Evolutionary conservation across 345 rosid species (phyloP).

Genomic region (Nasturtium officinale): DNA sequence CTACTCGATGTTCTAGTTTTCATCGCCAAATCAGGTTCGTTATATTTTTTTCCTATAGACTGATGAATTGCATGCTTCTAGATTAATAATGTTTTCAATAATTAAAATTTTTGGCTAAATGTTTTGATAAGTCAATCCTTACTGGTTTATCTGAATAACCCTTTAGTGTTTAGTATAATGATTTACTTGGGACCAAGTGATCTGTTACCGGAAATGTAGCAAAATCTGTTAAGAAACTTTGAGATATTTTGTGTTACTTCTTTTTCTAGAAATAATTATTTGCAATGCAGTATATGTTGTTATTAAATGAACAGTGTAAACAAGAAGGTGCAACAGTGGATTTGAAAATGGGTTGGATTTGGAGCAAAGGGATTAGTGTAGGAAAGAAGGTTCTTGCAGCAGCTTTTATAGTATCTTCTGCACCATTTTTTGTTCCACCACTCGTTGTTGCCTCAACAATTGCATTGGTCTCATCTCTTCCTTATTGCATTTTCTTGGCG

Average conservation of each 20-base stretch:
- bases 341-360: slow-evolving; percentile 54
- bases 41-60: background rate
- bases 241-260: background rate
- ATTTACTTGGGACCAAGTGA: background rate
- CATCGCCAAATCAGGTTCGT: slow-evolving; percentile 30
- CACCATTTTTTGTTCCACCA: slow-evolving; percentile 69
- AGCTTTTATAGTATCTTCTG: slow-evolving; percentile 56
- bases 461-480: slow-evolving; percentile 61
- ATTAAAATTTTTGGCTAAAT: background rate
- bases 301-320: background rate
- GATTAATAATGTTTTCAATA: background rate
- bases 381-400: slow-evolving; percentile 65
- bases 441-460: slow-evolving; percentile 58
- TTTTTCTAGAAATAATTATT: background rate
- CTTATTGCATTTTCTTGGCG: slow-evolving; percentile 63
- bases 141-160: background rate
- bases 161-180: background rate
- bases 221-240: slow-evolving; percentile 3
- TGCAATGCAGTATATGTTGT: slow-evolving; percentile 15
- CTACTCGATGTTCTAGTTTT: background rate
- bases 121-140: slow-evolving; percentile 8
- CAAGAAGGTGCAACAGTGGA: background rate
- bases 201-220: slow-evolving; percentile 21
- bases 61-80: background rate
- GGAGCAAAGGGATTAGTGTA: slow-evolving; percentile 49